Base-by-base conservation (phyloP, 1,139 yeast species). In the Scheffersomyces parashehatae region DNA sequence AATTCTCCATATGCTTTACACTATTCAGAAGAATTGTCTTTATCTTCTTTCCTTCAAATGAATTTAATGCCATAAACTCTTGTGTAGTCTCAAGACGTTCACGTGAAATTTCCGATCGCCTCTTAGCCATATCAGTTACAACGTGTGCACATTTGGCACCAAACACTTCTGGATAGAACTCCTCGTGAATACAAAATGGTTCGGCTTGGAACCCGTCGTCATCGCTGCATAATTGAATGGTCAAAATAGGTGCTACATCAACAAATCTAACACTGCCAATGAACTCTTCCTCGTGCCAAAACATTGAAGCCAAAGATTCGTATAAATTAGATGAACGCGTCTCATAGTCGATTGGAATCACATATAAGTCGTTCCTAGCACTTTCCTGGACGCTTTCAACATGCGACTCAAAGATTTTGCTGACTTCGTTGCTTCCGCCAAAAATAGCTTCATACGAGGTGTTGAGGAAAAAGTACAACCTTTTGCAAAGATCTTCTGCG, bases 31-130 rank as follows among this genome's bases (percentile, higher is more conserved):
- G 49, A 12, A 70, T 49, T 5, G 53, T 51, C 31, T 56, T 59
- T 28, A 70, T 56, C 28, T 58, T 59, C 48, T 69, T 69, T 1
- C 76, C 76, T 48, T 68, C 74, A 47, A 68, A 69, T 9, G 71
- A 64, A 41, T 57, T 68, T 41, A 62, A 51, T 5, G 54, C 50
- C 64, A 70, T 63, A 28, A 70, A 55, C 38, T 53, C 50, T 29
- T 54, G 51, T 29, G 67, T 52, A 10, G 56, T 36, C 35, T 53
- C 44, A 12, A 54, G 40, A 38, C 71, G 49, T 30, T 55, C 48
- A 34, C 50, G 39, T 36, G 56, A 44, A 5, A 50, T 29, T 20
- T 47, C 49, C 7, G 49, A 40, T 37, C 60, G 59, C 38, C 52
- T 46, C 10, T 40, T 40, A 29, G 58, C 49, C 57, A 65, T 60